Percentiles rank a stretch among this genome's conserved stretches.
phyloP scores from a whole-genome alignment of 441 rosid genomes.

The Pelargonium australe region DNA sequence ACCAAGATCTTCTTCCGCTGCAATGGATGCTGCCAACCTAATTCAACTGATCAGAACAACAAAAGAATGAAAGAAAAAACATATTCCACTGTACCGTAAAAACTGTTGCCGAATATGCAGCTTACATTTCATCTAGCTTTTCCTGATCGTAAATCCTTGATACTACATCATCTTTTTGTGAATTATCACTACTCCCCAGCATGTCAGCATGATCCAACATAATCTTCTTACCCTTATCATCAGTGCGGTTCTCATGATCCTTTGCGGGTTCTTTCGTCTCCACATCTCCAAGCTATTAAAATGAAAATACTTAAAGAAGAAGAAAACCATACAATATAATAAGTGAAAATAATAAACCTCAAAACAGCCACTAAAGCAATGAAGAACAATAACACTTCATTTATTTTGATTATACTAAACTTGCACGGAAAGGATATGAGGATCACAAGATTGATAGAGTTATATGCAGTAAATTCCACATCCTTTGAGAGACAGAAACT shows the following conservation, averaged over 20 bases:
- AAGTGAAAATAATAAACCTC: not conserved
- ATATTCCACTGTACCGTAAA: constrained; percentile 15
- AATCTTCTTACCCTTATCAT: constrained; percentile 51
- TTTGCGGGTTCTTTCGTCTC: not conserved
- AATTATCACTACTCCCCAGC: constrained; percentile 18
- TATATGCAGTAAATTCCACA: not conserved
- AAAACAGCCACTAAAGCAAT: not conserved
- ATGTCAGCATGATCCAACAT: constrained; percentile 28
- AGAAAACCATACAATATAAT: not conserved
- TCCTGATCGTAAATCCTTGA: constrained; percentile 33
- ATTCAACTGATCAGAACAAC: constrained; percentile 25
- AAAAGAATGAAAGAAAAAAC: constrained; percentile 19
- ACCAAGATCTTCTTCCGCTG: constrained; percentile 50
- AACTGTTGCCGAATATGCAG: constrained; percentile 13
- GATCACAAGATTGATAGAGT: not conserved
- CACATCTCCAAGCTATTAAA: not conserved
- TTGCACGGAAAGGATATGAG: not conserved
- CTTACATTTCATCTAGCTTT: constrained; percentile 73
- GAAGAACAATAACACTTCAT: constrained; percentile 7
- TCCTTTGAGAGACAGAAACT: not conserved
- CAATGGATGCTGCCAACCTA: constrained; percentile 68
- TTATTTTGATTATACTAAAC: not conserved
- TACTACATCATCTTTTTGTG: constrained; percentile 23
- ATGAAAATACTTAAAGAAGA: not conserved
- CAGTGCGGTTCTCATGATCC: constrained; percentile 22